Conservation (phyloP, 768 basidiomycete genomes). For the Coprinopsis strossmayeri region DNA sequence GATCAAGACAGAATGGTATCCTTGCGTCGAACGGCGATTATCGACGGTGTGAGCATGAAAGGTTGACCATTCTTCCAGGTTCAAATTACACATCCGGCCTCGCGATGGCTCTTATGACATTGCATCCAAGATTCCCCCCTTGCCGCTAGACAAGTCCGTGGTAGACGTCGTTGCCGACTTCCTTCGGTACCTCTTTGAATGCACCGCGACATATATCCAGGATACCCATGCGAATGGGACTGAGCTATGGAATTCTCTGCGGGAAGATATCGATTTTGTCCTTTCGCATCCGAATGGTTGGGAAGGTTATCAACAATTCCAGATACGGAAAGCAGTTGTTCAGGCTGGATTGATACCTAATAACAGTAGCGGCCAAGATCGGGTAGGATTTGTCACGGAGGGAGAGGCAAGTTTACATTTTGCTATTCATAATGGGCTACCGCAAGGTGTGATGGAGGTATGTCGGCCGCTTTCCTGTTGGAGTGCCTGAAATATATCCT, state of each 20-base stretch:
- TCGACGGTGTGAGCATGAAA: too few relatives aligned
- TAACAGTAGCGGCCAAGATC: slow-evolving; percentile 28
- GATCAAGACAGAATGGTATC: slow-evolving; percentile 41
- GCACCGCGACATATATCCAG: slow-evolving; percentile 39
- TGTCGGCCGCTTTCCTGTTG: background rate
- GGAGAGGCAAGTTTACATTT: slow-evolving; percentile 59
- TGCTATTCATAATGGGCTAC: slow-evolving; percentile 42
- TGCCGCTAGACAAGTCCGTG: slow-evolving; percentile 36
- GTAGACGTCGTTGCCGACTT: slow-evolving; percentile 45
- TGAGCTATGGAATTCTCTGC: slow-evolving; percentile 38
- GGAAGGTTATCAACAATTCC: slow-evolving; percentile 52
- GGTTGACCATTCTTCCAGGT: slow-evolving; percentile 20
- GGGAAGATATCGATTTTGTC: slow-evolving; percentile 39
- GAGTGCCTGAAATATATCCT: background rate
- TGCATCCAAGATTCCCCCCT: slow-evolving; percentile 25
- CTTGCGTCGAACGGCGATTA: background rate
- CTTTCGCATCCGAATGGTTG: slow-evolving; percentile 62
- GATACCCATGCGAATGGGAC: slow-evolving; percentile 38
- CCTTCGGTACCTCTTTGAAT: slow-evolving; percentile 38
- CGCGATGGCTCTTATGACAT: slow-evolving; percentile 12
- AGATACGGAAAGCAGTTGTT: slow-evolving; percentile 49
- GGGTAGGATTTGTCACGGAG: slow-evolving; percentile 54
- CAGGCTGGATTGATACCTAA: slow-evolving; percentile 43
- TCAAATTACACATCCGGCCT: slow-evolving; percentile 33
- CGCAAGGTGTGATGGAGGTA: slow-evolving; percentile 30